Conservation (phyloP, 2,329 filamentous ascomycete genomes). For the Mycosphaerella arachidis region DNA sequence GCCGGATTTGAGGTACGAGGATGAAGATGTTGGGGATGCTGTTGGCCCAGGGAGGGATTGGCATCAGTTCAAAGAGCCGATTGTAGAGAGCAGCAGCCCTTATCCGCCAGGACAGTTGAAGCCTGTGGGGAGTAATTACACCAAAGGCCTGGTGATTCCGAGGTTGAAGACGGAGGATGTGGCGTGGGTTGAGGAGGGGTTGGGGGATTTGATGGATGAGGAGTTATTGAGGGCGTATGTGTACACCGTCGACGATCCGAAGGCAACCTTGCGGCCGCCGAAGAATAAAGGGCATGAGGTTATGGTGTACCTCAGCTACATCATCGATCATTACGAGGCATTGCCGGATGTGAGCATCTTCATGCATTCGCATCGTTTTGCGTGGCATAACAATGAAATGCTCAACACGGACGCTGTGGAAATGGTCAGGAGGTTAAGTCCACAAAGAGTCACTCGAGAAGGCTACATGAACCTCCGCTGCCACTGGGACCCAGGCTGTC, state of each 20-base stretch:
- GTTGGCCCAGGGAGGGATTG: slow-evolving; percentile 1
- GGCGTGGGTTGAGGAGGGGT: slow-evolving; percentile 50
- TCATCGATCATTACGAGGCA: slow-evolving; percentile 58
- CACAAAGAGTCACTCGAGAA: slow-evolving; percentile 43
- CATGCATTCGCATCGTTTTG: slow-evolving; percentile 55
- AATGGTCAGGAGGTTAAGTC: slow-evolving; percentile 44
- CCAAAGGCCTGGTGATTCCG: slow-evolving; percentile 52
- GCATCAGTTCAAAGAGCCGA: slow-evolving; percentile 24
- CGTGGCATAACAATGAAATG: slow-evolving; percentile 57
- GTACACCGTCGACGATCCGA: slow-evolving; percentile 51
- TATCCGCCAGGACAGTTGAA: slow-evolving; percentile 36
- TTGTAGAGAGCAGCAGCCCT: slow-evolving; percentile 24
- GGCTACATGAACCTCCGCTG: slow-evolving; percentile 56
- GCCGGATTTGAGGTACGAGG: slow-evolving; percentile 19
- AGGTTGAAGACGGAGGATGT: slow-evolving; percentile 50
- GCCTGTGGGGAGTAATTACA: slow-evolving; percentile 48
- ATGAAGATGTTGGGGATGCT: slow-evolving; percentile 3
- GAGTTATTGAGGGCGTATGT: slow-evolving; percentile 39
- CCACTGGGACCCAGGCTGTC: slow-evolving; percentile 53
- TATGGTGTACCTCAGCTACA: slow-evolving; percentile 58
- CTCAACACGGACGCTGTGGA: slow-evolving; percentile 41
- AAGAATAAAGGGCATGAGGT: slow-evolving; percentile 60
- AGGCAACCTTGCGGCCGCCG: slow-evolving; percentile 46
- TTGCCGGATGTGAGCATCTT: slow-evolving; percentile 58
- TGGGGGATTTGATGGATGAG: slow-evolving; percentile 40